Evolutionary conservation across 2,329 filamentous ascomycete genomes (phyloP).

Genomic region (Paradendryphiella salina): DNA sequence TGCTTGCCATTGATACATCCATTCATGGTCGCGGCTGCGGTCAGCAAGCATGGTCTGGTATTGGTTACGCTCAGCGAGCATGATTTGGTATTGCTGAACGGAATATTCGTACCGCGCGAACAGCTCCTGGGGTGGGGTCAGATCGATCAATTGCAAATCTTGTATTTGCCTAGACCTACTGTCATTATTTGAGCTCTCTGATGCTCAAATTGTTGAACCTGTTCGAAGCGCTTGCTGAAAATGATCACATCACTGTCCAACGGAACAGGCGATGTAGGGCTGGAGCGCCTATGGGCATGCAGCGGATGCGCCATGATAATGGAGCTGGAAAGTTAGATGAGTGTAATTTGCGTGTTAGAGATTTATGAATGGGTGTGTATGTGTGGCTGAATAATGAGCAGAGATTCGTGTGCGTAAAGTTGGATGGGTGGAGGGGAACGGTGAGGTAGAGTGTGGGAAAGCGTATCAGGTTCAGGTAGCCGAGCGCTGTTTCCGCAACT

Average conservation of each 20-base stretch:
- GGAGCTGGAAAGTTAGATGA: background rate
- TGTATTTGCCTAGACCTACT: conserved; percentile 20
- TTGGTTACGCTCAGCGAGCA: conserved; percentile 34
- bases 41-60: conserved; percentile 34
- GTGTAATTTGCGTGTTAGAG: background rate
- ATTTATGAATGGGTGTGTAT: background rate
- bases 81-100: conserved; percentile 35
- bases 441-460: background rate
- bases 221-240: conserved; percentile 39
- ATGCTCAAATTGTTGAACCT: conserved; percentile 34
- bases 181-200: conserved; percentile 42
- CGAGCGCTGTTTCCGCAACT: conserved; percentile 4
- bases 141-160: background rate
- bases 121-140: conserved; percentile 42
- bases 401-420: background rate
- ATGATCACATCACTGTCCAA: conserved; percentile 10
- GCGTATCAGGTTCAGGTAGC: background rate
- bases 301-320: conserved; percentile 20
- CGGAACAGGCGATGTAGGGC: background rate
- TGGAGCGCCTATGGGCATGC: conserved; percentile 10
- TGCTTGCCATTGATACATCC: conserved; percentile 21
- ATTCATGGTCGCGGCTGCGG: conserved; percentile 31
- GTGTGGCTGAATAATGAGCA: background rate
- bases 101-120: conserved; percentile 48
- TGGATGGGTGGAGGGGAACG: background rate